Base-by-base conservation (phyloP, 1,284 basidiomycete species). In the Flammula alnicola region DNA sequence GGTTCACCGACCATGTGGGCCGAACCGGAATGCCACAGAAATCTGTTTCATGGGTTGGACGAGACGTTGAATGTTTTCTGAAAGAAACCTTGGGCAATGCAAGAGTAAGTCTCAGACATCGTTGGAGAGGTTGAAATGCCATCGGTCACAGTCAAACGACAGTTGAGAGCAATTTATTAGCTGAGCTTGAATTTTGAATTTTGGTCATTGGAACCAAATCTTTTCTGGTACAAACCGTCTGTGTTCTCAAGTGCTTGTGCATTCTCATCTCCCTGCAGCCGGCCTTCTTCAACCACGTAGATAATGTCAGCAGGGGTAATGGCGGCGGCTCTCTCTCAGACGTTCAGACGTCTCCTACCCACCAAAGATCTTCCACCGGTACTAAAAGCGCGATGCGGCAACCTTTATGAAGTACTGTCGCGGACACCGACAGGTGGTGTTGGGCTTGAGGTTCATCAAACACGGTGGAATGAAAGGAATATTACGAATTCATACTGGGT, bases 1-100 rank as follows among this genome's bases (percentile, higher is more conserved):
- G 71, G 61, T 83, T 77, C 39, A 92, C 82, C 41, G 89, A 92
- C 89, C 89, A 92, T 1, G 84, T 84, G 17, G 88, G 82, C 40
- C 68, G 64, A 0, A 74, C 50, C 10, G 88, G 89, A 47, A 91
- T 80, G 12, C 81, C 84, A 50, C 70, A 78, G 9, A 72, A 65
- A 57, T 89, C 87, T 2, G 76, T 75, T 20, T 70, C 64, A 27
- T 46, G 40, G 10, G n/a, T 19, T 12, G 19, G 17, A 29, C 23
- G 8, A 30, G 61, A 52, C 20, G 17, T 41, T 17, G 27, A 41
- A 14, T 27, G 44, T 30, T 25, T 46, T 41, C 26, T 42, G 22
- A 17, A 30, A 12, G 8, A 14, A 32, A 7, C 9, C 14, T 25
- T 19, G 16, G 27, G 31, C 19, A 33, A 33, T 5, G 32, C 22